These are phyloP conservation scores for Candida coquimbonensis DNA, from an alignment of 805 yeast species.

Conservation along the genomic window DNA sequence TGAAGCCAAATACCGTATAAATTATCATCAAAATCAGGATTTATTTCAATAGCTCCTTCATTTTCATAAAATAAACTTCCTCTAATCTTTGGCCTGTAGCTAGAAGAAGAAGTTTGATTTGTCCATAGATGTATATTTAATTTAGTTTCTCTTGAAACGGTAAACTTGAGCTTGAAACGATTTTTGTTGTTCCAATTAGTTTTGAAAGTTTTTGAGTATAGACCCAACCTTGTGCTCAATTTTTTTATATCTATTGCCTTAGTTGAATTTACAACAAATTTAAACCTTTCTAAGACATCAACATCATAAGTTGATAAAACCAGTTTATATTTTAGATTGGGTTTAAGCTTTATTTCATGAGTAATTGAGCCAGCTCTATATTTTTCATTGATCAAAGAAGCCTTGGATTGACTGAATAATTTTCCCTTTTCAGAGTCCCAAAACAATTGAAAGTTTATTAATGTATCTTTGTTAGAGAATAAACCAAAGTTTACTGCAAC, in stretches of 20 bases:
- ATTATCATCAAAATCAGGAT: constrained; percentile 32
- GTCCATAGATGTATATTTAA: constrained; percentile 17
- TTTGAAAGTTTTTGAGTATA: constrained; percentile 23
- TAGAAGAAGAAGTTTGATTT: constrained; percentile 1
- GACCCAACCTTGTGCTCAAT: constrained; percentile 28
- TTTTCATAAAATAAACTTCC: constrained; percentile 38
- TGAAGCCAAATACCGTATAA: constrained; percentile 36
- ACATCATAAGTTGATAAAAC: constrained; percentile 41
- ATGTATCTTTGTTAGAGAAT: constrained; percentile 22
- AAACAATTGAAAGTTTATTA: constrained; percentile 39
- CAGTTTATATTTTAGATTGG: constrained; percentile 36
- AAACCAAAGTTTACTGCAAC: constrained; percentile 16
- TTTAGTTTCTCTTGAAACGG: constrained; percentile 13
- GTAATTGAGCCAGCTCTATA: constrained; percentile 25
- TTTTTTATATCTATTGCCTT: constrained; percentile 8
- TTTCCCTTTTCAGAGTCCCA: constrained; percentile 25
- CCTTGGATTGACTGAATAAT: constrained; percentile 26
- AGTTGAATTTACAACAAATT: constrained; percentile 26
- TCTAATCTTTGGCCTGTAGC: constrained; percentile 40
- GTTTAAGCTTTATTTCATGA: constrained; percentile 17
- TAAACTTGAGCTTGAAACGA: constrained; percentile 30
- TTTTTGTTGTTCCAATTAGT: constrained; percentile 36
- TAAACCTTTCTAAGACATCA: constrained; percentile 24
- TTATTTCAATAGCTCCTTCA: constrained; percentile 39
- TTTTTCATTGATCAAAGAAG: constrained; percentile 28